Base-by-base conservation (phyloP, 1,284 basidiomycete genomes). In the Apiotrichum gamsii region DNA sequence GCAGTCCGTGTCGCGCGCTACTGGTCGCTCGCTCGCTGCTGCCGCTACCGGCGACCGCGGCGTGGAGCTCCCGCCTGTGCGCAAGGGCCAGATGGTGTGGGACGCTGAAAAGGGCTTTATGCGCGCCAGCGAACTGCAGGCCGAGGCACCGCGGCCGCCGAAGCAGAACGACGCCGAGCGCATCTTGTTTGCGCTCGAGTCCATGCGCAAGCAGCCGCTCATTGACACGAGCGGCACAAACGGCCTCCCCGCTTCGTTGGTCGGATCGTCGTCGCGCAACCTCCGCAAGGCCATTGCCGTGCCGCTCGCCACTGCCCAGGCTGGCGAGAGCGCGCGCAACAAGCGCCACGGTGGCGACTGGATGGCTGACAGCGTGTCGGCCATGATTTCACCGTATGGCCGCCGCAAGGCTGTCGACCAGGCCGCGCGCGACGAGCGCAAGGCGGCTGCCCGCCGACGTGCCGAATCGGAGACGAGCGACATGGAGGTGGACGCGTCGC, bases 311-410 rank as follows among this genome's bases (percentile, higher is more conserved):
- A 68, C 69, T 13, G 60, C 65, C 14, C 59, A 61, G 25, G 60
- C 64, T 13, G 11, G 25, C 25, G 57, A 60, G 16, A 61, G 60
- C 8, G 36, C 60, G 53, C 52, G 51, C 29, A 52, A 47, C 42
- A 52, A 52, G 43, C 45, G 47, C 29, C 45, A 49, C 39, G 45
- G 38, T 18, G 34, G 44, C 14, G 40, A 54, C 18, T 52, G 50
- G 54, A 37, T 52, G 31, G 45, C 24, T 21, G 60, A 62, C 39
- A 57, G 57, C 20, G 55, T 61, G n/a, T 65, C 62, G 14, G 52
- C 68, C 10, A 62, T 70, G 60, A 70, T 72, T 37, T 68, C 65
- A 43, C 70, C 70, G 6, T 72, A 72, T 46, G 69, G 67, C 14
- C 57, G 70, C 39, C 55, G 67, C 23, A 58, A 58, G 32, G 60